Evolutionary conservation across 176 grass and related monocot species (phyloP).

Genomic region (Aegilops bicornis): DNA sequence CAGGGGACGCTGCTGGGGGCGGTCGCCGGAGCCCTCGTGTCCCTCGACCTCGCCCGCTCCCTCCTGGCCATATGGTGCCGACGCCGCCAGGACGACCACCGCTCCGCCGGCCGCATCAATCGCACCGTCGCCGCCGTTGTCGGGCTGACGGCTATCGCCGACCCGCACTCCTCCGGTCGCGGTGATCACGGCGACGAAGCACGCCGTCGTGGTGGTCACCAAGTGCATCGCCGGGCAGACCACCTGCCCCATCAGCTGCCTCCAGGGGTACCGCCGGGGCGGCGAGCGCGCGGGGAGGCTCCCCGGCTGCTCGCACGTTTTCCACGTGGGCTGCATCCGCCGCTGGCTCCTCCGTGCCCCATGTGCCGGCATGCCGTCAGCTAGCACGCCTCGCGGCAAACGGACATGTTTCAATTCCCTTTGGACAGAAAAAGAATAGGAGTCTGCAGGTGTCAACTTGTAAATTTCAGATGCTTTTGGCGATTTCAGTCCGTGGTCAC

Average conservation of each 20-base stretch:
- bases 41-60: neutral
- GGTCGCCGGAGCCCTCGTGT: neutral
- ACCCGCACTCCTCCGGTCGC: neutral
- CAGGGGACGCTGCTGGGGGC: neutral
- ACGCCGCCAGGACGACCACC: neutral
- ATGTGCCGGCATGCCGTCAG: neutral
- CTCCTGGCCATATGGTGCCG: neutral
- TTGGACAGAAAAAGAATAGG: no score
- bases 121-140: neutral
- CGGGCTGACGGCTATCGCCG: neutral
- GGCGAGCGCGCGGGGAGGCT: neutral
- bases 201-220: neutral
- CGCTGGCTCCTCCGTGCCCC: neutral
- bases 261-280: neutral
- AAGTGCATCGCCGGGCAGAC: no score
- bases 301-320: neutral
- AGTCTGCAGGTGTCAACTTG: no score
- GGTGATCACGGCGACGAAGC: no score
- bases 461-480: no score
- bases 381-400: neutral
- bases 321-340: neutral
- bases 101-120: neutral
- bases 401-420: no score
- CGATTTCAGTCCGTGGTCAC: no score
- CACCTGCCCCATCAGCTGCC: neutral